Percentiles rank a stretch among this genome's conserved stretches.
These are phyloP conservation scores for Emergomyces pasteurianus DNA, from an alignment of 2,329 filamentous ascomycete species.

Conservation along the genomic window DNA sequence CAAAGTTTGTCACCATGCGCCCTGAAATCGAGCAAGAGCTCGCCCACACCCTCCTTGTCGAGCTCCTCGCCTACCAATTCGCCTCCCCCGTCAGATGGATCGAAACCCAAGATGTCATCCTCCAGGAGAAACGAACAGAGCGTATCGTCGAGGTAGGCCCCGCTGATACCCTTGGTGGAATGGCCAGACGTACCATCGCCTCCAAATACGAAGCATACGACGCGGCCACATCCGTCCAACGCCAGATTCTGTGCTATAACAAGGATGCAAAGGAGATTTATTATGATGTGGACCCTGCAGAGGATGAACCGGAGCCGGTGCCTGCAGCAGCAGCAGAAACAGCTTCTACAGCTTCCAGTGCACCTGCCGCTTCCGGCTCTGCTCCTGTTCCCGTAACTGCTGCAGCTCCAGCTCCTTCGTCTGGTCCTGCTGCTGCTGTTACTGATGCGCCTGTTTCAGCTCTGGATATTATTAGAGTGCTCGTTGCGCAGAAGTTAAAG, in stretches of 20 bases:
- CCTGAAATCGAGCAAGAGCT: slow-evolving; percentile 99
- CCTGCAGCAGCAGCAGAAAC: slow-evolving; percentile 15
- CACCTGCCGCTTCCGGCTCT: slow-evolving; percentile 28
- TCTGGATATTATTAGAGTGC: slow-evolving; percentile 73
- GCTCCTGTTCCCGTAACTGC: slow-evolving; percentile 41
- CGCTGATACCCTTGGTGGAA: slow-evolving; percentile 89
- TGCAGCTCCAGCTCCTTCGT: slow-evolving; percentile 52
- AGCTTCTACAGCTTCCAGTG: slow-evolving; percentile 27
- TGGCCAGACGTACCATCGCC: slow-evolving; percentile 90
- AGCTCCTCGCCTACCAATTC: slow-evolving; percentile 98
- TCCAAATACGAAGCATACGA: slow-evolving; percentile 99
- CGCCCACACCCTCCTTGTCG: slow-evolving; percentile 92
- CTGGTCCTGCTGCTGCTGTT: slow-evolving; percentile 77
- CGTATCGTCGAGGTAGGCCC: slow-evolving; percentile 96
- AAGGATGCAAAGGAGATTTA: slow-evolving; percentile 99
- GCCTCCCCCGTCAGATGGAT: slow-evolving; percentile 99
- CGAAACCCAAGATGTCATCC: slow-evolving; percentile 98
- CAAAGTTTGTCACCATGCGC: slow-evolving; percentile 55
- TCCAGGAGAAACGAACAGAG: slow-evolving; percentile 90
- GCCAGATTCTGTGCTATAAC: slow-evolving; percentile 98
- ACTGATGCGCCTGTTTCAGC: slow-evolving; percentile 79
- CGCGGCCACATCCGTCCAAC: slow-evolving; percentile 87
- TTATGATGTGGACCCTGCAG: slow-evolving; percentile 91
- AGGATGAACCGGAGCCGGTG: slow-evolving; percentile 64
- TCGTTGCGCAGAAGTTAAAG: slow-evolving; percentile 97